phyloP scores from a whole-genome alignment of 1,284 basidiomycete species.

The Moesziomyces antarcticus region DNA sequence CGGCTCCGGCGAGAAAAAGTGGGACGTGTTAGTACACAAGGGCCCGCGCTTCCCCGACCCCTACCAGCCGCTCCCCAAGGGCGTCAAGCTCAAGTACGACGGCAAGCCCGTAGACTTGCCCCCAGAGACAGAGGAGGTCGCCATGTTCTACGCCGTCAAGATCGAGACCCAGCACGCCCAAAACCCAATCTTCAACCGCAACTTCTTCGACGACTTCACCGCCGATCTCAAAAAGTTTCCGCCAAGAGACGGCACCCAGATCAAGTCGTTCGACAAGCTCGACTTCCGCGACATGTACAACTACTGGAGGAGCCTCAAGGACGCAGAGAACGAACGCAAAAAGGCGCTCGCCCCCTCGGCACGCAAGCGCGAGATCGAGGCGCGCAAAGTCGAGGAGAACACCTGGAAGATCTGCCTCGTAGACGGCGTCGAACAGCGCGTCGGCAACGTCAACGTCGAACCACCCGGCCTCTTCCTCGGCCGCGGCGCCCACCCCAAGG shows the following conservation, averaged over 20 bases:
- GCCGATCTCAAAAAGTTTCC: constrained; percentile 82
- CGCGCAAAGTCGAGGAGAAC: constrained; percentile 84
- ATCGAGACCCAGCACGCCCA: constrained; percentile 92
- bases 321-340: constrained; percentile 90
- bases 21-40: constrained; percentile 90
- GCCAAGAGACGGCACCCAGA: constrained; percentile 79
- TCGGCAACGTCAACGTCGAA: constrained; percentile 98
- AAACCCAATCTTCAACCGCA: constrained; percentile 88
- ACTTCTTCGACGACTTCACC: constrained; percentile 94
- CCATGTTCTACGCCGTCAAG: constrained; percentile 93
- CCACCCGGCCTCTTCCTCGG: constrained; percentile 97
- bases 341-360: constrained; percentile 77
- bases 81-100: constrained; percentile 95
- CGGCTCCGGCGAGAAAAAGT: constrained; percentile 72
- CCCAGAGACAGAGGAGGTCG: constrained; percentile 92
- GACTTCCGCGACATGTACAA: constrained; percentile 97
- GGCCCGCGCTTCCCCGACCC: constrained; percentile 96
- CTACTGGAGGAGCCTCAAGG: constrained; percentile 74
- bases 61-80: constrained; percentile 84
- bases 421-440: constrained; percentile 95
- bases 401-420: constrained; percentile 87
- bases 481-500: constrained; percentile 97
- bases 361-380: constrained; percentile 76
- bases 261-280: constrained; percentile 82
- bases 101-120: constrained; percentile 84